Evolutionary conservation across 345 rosid genomes (phyloP).

Genomic region (Eucalyptus regnans): DNA sequence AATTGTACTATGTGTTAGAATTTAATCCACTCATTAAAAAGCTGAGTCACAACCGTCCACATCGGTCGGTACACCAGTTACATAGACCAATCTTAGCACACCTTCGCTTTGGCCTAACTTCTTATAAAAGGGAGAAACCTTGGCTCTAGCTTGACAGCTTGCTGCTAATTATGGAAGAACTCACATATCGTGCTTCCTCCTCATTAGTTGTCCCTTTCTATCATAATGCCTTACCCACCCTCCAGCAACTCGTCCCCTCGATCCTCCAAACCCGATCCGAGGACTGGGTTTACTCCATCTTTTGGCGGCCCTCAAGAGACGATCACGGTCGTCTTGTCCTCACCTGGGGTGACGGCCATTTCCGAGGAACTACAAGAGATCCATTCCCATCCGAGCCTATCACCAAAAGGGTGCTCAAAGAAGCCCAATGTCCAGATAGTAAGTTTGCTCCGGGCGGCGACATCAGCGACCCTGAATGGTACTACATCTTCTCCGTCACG

Average conservation of each 20-base stretch:
- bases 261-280: not conserved
- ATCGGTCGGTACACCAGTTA: not conserved
- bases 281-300: slow-evolving; percentile 9
- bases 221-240: not conserved
- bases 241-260: not conserved
- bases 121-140: not conserved
- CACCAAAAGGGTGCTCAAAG: not conserved
- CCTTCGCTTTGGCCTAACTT: not conserved
- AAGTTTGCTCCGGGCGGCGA: not conserved
- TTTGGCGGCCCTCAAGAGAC: slow-evolving; percentile 3
- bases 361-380: not conserved
- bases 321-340: not conserved
- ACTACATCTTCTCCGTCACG: not conserved
- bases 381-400: not conserved
- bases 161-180: not conserved
- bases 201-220: not conserved
- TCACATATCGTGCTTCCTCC: not conserved
- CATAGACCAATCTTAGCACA: not conserved
- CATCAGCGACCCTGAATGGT: slow-evolving; percentile 1
- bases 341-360: slow-evolving; percentile 8
- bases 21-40: not conserved
- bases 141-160: not conserved
- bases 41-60: not conserved
- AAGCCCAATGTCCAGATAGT: not conserved
- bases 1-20: not conserved